Percentiles rank a stretch among this genome's conserved stretches.
These are phyloP conservation scores for Botrytis hyacinthi DNA, from an alignment of 2,329 filamentous ascomycete genomes.

Conservation along the genomic window DNA sequence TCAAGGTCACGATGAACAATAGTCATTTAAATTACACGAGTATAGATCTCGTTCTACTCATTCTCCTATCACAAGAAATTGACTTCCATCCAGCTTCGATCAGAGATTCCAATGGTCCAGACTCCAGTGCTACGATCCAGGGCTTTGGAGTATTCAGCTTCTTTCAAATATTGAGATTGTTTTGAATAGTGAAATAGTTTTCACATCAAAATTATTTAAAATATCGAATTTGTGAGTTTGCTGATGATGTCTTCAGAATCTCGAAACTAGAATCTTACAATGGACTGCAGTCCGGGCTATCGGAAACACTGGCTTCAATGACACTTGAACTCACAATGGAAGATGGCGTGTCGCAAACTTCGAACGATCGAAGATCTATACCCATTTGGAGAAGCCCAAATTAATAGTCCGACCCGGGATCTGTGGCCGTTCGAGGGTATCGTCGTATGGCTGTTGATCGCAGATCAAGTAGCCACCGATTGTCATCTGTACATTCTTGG, in stretches of 20 bases:
- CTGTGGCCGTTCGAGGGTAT: neutral
- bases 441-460: constrained; percentile 9
- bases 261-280: neutral
- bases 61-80: neutral
- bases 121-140: neutral
- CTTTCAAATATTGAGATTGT: too few relatives aligned
- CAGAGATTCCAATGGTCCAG: neutral
- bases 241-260: neutral
- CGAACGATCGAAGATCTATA: neutral
- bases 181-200: neutral
- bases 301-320: neutral
- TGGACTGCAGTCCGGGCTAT: neutral
- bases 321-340: neutral
- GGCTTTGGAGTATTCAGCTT: neutral
- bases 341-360: neutral
- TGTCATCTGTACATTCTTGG: neutral
- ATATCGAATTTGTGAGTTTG: neutral
- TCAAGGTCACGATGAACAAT: neutral
- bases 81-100: neutral
- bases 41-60: neutral
- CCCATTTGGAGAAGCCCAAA: neutral
- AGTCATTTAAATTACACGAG: neutral
- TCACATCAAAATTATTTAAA: neutral
- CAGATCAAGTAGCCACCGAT: constrained; percentile 5
- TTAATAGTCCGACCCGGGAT: constrained; percentile 1